Evolutionary conservation across 495 filamentous ascomycete species (phyloP), one percentile per base, ranked within the genome.

Genomic region (Xylaria bambusicola): DNA sequence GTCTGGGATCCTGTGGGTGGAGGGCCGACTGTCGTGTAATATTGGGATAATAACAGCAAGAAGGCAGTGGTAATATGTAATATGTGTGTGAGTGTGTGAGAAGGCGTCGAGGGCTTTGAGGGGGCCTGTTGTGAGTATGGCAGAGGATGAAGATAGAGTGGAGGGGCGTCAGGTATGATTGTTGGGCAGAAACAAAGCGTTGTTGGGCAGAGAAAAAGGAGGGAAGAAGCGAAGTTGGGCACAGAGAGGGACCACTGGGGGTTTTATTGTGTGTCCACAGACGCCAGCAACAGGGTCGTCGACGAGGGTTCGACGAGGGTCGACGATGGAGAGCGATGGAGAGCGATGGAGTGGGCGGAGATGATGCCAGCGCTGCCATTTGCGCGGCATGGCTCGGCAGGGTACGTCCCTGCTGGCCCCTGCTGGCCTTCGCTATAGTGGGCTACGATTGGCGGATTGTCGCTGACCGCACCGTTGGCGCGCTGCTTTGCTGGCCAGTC

Each of bases 141-240:
- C 36, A 31, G 24, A 58, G 23, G 9, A 44, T n/a, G 36, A 35
- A 18, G 46, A 33, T n/a, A n/a, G 56, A 3, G 36, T 33, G 46
- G 48, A 47, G 49, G 47, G 48, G 27, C 49, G 49, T 59, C 21
- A 51, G 51, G 51, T 56, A 50, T 41, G 35, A 26, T 50, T 33
- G 58, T 55, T 78, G 77, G 77, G 77, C 78, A 75, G 66, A 61
- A 75, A 80, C 62, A 65, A 66, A 50, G 66, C 68, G 66, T 67
- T 62, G 72, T 79, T 79, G 76, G 78, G 78, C 76, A 75, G 68
- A 54, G 63, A 70, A 68, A 70, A 65, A 68, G 71, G 66, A 75
- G 73, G 66, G 70, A 71, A 67, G 66, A 71, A 68, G 66, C 64
- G 60, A 61, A n/a, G 76, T 79, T 75, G 76, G 77, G 77, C 76